Evolutionary conservation across 306 rosid genomes (phyloP), one percentile per base, ranked within the genome.

Genomic region (Acacia melanoxylon): DNA sequence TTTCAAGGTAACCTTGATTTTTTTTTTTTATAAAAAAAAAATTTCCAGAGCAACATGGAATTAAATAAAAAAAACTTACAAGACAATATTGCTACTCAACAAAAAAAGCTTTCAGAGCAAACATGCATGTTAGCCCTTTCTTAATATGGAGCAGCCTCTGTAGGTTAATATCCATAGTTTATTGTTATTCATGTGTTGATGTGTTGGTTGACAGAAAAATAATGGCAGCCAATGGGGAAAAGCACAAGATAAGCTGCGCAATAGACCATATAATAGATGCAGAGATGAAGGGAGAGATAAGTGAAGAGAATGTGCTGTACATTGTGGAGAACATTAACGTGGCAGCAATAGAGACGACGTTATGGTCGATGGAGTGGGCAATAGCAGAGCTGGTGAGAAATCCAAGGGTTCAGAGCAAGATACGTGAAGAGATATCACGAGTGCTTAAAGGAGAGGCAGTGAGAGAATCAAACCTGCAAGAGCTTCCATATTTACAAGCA

Each of bases 331-430:
- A 94, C 85, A 94, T 94, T 6, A 87, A 87, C n/a, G 90, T 87
- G 25, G 98, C 97, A 63, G 98, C 97, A 74, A 92, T 94, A 80
- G 95, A 94, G 70, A 94, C 97, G 61, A 92, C 98, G 20, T 79
- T 94, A 42, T 90, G 98, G 97, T 94, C 97, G 5, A 94, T 94
- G 93, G 98, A 94, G 40, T 92, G 98, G 98, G 95, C 91, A 24
- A 94, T 92, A 81, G 98, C 97, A 12, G 97, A 94, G 88, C 49
- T 94, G 68, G 98, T 94, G 5, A 94, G 90, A 49, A 80, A 92
- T 78, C 97, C 97, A 74, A 69, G 20, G 0, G 91, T 92, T 1
- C 98, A 94, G 76, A 54, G 33, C 58, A 92, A 91, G 80, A 87
- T 94, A 45, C 90, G 97, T 0, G 82, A 94, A 0, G 98, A 92